Base-by-base conservation (phyloP, 2,329 filamentous ascomycete genomes). In the Fusarium goolgardi region DNA sequence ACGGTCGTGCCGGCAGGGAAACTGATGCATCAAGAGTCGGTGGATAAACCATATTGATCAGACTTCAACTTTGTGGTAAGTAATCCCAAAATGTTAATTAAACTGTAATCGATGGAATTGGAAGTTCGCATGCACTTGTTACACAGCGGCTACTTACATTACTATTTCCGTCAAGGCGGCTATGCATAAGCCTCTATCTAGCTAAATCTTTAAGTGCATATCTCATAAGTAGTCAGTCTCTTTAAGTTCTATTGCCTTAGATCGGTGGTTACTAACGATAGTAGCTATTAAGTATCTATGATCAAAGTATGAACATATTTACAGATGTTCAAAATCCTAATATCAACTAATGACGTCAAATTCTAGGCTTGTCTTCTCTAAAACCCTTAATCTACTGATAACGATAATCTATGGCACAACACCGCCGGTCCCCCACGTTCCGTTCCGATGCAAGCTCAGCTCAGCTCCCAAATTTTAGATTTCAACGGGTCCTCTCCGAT, bases 371-470 rank as follows among this genome's bases (percentile, higher is more conserved):
- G 25, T 10, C 40, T 25, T 2, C 12, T 23, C 6, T 5, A 43
- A 50, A 65, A 69, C 61, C 66, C 66, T 51, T 66, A 51, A 55
- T 50, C 47, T 23, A 53, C 63, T 46, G 34, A 69, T 39, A 67
- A 41, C 46, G 59, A 47, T 54, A 63, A 46, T n/a, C 29, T 20
- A 41, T 61, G 65, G 65, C 44, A 69, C 57, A 69, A 63, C 61
- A 39, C 63, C 65, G 65, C 64, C 27, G 27, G 27, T n/a, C 61
- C 65, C 65, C 66, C 65, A 69, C 66, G 66, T 69, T 69, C 61
- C 61, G 65, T 27, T 34, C 47, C 47, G 47, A 9, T 29, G 27
- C 27, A 29, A 27, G 47, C 25, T 18, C 27, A 67, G 51, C 65
- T 23, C 27, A 67, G 51, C 65, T 59, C 56, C 59, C 55, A 69